These are phyloP conservation scores for Penicillium oxalicum DNA, from an alignment of 2,329 filamentous ascomycete genomes.

Conservation along the genomic window DNA sequence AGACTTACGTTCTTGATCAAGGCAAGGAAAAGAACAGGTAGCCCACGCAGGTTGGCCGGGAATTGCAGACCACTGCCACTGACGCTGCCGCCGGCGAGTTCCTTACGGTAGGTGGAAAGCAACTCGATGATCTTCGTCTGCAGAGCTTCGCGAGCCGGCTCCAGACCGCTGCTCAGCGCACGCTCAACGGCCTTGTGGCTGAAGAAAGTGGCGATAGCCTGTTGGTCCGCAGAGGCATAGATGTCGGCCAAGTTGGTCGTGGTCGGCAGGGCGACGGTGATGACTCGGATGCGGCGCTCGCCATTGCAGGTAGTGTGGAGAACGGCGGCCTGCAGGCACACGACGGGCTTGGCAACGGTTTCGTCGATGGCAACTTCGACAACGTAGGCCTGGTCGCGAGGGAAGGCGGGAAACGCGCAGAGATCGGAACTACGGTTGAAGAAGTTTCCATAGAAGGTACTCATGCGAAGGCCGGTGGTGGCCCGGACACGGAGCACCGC, in stretches of 20 bases:
- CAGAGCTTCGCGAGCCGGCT: conserved; percentile 82
- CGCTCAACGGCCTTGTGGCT: conserved; percentile 96
- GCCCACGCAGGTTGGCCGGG: conserved; percentile 80
- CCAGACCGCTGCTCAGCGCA: conserved; percentile 75
- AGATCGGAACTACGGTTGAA: conserved; percentile 98
- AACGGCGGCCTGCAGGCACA: conserved; percentile 90
- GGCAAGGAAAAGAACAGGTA: conserved; percentile 86
- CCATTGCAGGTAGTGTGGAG: conserved; percentile 97
- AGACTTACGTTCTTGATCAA: conserved; percentile 83
- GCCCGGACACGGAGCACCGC: conserved; percentile 92
- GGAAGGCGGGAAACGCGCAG: conserved; percentile 96
- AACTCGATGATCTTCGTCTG: conserved; percentile 90
- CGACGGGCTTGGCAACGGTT: conserved; percentile 80
- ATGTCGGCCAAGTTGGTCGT: conserved; percentile 85
- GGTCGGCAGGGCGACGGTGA: conserved; percentile 88
- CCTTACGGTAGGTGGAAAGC: conserved; percentile 92
- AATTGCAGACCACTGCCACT: conserved; percentile 87
- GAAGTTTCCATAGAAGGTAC: conserved; percentile 98
- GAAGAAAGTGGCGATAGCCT: conserved; percentile 88
- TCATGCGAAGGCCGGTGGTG: conserved; percentile 91
- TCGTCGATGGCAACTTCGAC: conserved; percentile 98
- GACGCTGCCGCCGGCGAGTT: conserved; percentile 91
- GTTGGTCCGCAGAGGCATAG: conserved; percentile 91
- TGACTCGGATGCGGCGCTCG: conserved; percentile 86
- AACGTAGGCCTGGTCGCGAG: conserved; percentile 93